These are phyloP conservation scores for Albugo laibachii DNA, from an alignment of 352 stramenopile genomes.

Conservation along the genomic window DNA sequence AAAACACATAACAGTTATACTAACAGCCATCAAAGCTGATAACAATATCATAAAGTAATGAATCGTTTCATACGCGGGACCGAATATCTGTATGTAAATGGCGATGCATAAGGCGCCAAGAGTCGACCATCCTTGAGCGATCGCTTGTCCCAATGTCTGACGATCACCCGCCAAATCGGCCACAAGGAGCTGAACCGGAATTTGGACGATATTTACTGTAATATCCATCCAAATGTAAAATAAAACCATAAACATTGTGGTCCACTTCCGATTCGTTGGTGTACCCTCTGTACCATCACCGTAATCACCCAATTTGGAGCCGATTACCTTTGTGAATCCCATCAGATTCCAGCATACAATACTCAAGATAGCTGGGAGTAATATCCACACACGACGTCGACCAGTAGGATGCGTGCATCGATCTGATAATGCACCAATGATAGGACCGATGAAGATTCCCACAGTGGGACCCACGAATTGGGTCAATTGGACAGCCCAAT, in stretches of 20 bases:
- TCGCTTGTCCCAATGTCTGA: constrained; percentile 34
- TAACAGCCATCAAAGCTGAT: constrained; percentile 35
- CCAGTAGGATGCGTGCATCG: constrained; percentile 25
- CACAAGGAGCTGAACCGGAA: constrained; percentile 43
- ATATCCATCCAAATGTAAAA: constrained; percentile 77
- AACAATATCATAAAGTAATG: constrained; percentile 54
- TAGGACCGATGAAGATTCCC: constrained; percentile 44
- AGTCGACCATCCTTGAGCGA: constrained; percentile 40
- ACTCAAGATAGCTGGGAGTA: constrained; percentile 38
- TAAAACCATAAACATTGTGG: constrained; percentile 30
- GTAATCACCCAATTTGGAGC: constrained; percentile 31
- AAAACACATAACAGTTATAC: constrained; percentile 24
- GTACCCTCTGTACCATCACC: constrained; percentile 6
- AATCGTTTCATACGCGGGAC: constrained; percentile 37
- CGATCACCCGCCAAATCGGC: constrained; percentile 53
- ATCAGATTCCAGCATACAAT: constrained; percentile 47
- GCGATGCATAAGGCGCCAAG: constrained; percentile 41
- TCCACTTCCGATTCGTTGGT: constrained; percentile 20
- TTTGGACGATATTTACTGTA: constrained; percentile 62
- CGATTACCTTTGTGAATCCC: constrained; percentile 43
- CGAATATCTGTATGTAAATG: constrained; percentile 51
- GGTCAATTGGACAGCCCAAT: constrained; percentile 47
- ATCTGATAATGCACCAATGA: constrained; percentile 47
- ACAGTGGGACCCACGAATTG: constrained; percentile 50
- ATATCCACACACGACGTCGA: constrained; percentile 36